Evolutionary conservation across 805 yeast species (phyloP).

Genomic region (Candida nemodendra): DNA sequence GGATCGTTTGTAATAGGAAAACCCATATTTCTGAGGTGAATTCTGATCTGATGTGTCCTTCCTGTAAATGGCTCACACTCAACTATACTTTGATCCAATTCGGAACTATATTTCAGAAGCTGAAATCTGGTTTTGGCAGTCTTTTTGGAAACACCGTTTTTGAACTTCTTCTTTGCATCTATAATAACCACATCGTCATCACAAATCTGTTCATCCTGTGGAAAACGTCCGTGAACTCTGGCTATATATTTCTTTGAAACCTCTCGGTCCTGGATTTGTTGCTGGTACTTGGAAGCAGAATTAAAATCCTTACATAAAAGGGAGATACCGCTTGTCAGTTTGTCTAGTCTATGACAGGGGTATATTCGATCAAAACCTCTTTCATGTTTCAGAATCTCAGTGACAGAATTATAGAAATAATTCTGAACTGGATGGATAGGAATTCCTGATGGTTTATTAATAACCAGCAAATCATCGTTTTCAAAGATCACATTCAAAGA

Average conservation of each 20-base stretch:
- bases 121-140: constrained; percentile 25
- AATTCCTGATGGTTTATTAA: constrained; percentile 51
- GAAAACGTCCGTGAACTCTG: constrained; percentile 42
- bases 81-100: constrained; percentile 41
- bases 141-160: constrained; percentile 24
- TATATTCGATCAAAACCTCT: constrained; percentile 17
- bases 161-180: constrained; percentile 30
- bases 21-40: constrained; percentile 49
- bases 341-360: constrained; percentile 53
- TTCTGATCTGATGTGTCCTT: constrained; percentile 55
- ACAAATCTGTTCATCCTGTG: constrained; percentile 28
- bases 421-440: constrained; percentile 55
- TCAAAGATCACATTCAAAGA: constrained; percentile 20
- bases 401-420: constrained; percentile 43
- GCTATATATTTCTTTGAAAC: constrained; percentile 47
- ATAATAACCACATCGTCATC: constrained; percentile 38
- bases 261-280: constrained; percentile 30
- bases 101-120: constrained; percentile 30
- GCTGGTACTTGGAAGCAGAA: constrained; percentile 34
- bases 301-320: constrained; percentile 41
- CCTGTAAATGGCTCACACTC: constrained; percentile 52
- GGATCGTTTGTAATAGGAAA: constrained; percentile 38
- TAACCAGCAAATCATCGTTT: constrained; percentile 36
- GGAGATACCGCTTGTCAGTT: constrained; percentile 52
- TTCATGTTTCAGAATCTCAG: constrained; percentile 43